Base-by-base conservation (phyloP, 768 basidiomycete species). In the Kwoniella sp. region DNA sequence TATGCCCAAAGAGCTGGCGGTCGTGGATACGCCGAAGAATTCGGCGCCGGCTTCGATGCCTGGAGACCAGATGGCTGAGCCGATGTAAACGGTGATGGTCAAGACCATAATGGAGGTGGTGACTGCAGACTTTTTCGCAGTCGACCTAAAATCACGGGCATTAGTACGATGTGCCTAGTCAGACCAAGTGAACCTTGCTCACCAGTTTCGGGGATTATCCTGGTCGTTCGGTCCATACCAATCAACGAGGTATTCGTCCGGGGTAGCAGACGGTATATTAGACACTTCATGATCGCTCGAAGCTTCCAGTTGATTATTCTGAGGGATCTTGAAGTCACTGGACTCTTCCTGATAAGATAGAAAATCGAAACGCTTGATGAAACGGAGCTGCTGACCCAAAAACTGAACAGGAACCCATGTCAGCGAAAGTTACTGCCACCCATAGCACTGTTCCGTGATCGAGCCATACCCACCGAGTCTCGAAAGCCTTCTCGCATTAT, bases 161-260 rank as follows among this genome's bases (percentile, higher is more conserved):
- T 17, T 34, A 25, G 25, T 20, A 30, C 9, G 37, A 34, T 20
- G 34, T 48, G 61, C n/a, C n/a, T n/a, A n/a, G n/a, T 34, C 34
- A 34, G 34, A 34, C 34, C 34, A 34, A 5, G 5, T 13, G 48
- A 7, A 45, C 30, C 15, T 12, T 22, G 58, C 57, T 55, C 15
- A 65, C 69, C 73, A 73, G 20, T 68, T 73, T 58, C 66, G 58
- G 20, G 74, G 74, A 51, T 73, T 71, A 31, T 72, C 70, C 12
- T 64, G 71, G 61, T 76, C 72, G 7, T 72, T 57, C 4, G 65
- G 65, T 17, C 69, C 72, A 59, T 76, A 71, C 72, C 72, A 76
- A 28, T 63, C 66, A 5, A 76, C 74, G 31, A 71, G 29, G 15
- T 54, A 45, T 17, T 45, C 41, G 41, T 45, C 41, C 11, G 41